Evolutionary conservation across 139 green algal species (phyloP).

Genomic region (Picochlorum sp.): DNA sequence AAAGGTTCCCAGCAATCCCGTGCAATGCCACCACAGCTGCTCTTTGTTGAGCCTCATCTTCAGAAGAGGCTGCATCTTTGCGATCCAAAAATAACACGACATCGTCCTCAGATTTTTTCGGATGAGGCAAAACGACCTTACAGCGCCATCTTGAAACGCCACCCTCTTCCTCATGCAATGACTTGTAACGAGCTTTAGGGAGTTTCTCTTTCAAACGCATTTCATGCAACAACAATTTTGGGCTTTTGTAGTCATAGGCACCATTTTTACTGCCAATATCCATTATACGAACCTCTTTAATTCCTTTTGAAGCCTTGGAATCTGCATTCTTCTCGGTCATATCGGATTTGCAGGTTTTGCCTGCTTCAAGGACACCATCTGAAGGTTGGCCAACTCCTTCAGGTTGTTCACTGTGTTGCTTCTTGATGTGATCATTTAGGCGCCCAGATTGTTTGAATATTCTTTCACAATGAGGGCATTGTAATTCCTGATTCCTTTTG

Average conservation of each 20-base stretch:
- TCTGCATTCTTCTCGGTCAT: too few species aligned
- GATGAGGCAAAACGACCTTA: conserved; percentile 64
- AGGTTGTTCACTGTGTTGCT: conserved; percentile 46
- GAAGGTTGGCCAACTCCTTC: background rate
- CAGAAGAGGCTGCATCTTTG: conserved; percentile 10
- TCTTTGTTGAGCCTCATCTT: conserved; percentile 50
- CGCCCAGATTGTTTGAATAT: conserved; percentile 63
- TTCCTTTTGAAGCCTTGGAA: background rate
- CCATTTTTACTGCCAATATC: conserved; percentile 52
- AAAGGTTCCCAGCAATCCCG: conserved; percentile 44
- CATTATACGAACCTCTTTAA: conserved; percentile 30
- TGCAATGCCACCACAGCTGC: conserved; percentile 58
- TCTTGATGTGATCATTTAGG: conserved; percentile 56
- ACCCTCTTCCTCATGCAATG: background rate
- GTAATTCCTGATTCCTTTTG: conserved; percentile 68
- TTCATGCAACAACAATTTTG: conserved; percentile 71
- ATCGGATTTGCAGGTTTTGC: too few species aligned
- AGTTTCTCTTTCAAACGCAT: conserved; percentile 50
- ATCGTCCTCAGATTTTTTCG: conserved; percentile 47
- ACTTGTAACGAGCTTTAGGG: conserved; percentile 40
- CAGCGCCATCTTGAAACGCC: background rate
- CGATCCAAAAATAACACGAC: conserved; percentile 61
- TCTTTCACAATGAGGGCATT: conserved; percentile 78
- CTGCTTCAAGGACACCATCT: too few species aligned
- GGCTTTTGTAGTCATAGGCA: conserved; percentile 62